A percentile compares a stretch with the other conserved stretches of the same genome.
Conservation (phyloP, 192 early-diverging fungal genomes). For the Geranomyces michiganensis region DNA sequence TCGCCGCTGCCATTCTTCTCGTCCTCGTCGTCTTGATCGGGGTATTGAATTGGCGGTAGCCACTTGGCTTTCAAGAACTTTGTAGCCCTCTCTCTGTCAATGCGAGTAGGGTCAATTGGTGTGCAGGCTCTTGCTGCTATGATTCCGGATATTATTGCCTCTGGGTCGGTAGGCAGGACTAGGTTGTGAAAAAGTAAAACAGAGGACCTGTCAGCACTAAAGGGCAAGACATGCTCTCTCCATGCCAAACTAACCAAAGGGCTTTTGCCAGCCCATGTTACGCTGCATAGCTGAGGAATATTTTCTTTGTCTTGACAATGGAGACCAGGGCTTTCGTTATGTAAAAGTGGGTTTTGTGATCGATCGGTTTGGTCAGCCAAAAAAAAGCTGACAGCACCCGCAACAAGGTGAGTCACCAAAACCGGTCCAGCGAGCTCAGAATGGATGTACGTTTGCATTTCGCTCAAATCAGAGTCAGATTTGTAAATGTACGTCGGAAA, state of each 20-base stretch:
- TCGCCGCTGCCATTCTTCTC: neutral
- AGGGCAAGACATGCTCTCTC: too few relatives aligned
- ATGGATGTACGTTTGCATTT: too few relatives aligned
- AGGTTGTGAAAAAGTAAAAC: neutral
- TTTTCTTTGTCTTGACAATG: too few relatives aligned
- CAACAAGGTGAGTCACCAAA: too few relatives aligned
- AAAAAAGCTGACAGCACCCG: too few relatives aligned
- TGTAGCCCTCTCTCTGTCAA: neutral
- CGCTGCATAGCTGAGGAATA: too few relatives aligned
- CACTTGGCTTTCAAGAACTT: constrained; percentile 1
- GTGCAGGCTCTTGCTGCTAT: neutral
- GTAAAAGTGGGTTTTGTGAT: too few relatives aligned
- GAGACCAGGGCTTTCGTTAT: too few relatives aligned
- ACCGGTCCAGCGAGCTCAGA: too few relatives aligned
- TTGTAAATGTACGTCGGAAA: too few relatives aligned
- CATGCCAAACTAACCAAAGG: neutral
- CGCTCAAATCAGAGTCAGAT: too few relatives aligned
- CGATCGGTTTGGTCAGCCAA: too few relatives aligned
- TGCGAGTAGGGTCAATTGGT: neutral
- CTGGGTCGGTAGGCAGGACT: constrained; percentile 2
- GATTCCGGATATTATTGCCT: constrained; percentile 5
- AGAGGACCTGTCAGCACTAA: neutral
- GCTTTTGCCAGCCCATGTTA: constrained; percentile 1
- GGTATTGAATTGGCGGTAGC: neutral
- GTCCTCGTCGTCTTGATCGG: neutral